These are phyloP conservation scores for Speleostelium caveatum DNA, from an alignment of 78 protist species.

Conservation along the genomic window DNA sequence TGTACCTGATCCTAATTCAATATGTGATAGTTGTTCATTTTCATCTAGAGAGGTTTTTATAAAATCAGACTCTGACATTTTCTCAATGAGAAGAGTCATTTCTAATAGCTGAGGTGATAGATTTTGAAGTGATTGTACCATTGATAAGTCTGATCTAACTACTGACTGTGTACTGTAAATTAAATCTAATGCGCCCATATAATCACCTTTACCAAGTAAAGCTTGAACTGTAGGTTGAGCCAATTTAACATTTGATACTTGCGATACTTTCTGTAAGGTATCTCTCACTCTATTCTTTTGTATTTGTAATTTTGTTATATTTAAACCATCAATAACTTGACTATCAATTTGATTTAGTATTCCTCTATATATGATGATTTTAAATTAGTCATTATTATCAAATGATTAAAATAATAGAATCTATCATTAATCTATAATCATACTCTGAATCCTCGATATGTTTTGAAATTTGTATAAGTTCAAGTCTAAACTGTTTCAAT, in stretches of 20 bases:
- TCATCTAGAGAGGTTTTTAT: slow-evolving; percentile 36
- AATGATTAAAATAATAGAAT: too few species aligned
- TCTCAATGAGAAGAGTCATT: slow-evolving; percentile 43
- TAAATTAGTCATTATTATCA: neutral
- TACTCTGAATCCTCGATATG: slow-evolving; percentile 16
- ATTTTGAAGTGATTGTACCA: slow-evolving; percentile 11
- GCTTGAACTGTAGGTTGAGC: slow-evolving; percentile 76
- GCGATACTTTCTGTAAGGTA: slow-evolving; percentile 3
- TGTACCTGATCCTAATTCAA: too few species aligned
- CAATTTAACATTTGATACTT: slow-evolving; percentile 27
- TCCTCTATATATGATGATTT: neutral
- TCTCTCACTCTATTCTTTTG: slow-evolving; percentile 66
- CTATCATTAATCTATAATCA: neutral
- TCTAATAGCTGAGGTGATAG: slow-evolving; percentile 68
- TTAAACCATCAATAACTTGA: slow-evolving; percentile 20
- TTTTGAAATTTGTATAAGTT: slow-evolving; percentile 1
- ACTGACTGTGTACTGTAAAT: slow-evolving; percentile 47
- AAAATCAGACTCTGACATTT: slow-evolving; percentile 67
- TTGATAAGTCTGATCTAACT: neutral
- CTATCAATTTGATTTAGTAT: slow-evolving; percentile 17
- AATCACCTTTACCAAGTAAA: slow-evolving; percentile 65
- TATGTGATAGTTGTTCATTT: slow-evolving; percentile 5
- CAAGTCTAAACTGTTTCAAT: slow-evolving; percentile 41
- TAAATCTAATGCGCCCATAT: slow-evolving; percentile 71
- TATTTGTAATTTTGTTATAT: slow-evolving; percentile 25